Evolutionary conservation across 2,329 filamentous ascomycete species (phyloP), one percentile per base, ranked within the genome.

Genomic region (Cladosporium oxysporum): DNA sequence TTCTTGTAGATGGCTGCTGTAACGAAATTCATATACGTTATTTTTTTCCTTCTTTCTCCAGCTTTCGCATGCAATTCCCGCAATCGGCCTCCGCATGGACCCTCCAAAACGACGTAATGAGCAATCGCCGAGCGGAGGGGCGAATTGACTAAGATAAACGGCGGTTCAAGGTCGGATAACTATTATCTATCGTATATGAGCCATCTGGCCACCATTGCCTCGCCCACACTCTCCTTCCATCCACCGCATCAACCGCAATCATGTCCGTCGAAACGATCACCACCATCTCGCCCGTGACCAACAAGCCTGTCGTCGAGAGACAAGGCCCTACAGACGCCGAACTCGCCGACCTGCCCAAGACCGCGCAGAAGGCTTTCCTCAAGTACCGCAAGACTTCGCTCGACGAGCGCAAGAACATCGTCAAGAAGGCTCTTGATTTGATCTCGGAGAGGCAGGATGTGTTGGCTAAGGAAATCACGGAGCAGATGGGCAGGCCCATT

Each of bases 401-500:
- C 58, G 81, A 85, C 61, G 87, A 93, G 69, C 88, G 94, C 61
- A 90, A 96, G 78, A 84, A 85, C 57, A 93, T 97, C 70, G 88
- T 97, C 73, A 88, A 87, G 73, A 91, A 90, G 74, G 93, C 93
- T 1, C 81, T 98, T 53, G 85, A 89, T 68, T 79, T 91, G 5
- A 83, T 98, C 31, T 79, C 81, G 18, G 85, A 88, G 59, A 89
- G 88, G 76, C 86, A 93, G 78, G 90, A 95, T 87, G 90, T 88
- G 68, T 83, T 98, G 37, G 93, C 90, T 6, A 85, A 87, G 71
- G 93, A 97, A 77, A 82, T 98, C 67, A 97, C 93, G 0, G 89
- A 92, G 76, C 93, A 98, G 82, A 98, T 98, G 93, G 94, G 94
- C 50, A 86, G 94, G 23, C 94, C 94, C 37, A 97, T 97, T 73